phyloP scores from a whole-genome alignment of 2,329 filamentous ascomycete genomes.

The Nothomitra cinnamomea region DNA sequence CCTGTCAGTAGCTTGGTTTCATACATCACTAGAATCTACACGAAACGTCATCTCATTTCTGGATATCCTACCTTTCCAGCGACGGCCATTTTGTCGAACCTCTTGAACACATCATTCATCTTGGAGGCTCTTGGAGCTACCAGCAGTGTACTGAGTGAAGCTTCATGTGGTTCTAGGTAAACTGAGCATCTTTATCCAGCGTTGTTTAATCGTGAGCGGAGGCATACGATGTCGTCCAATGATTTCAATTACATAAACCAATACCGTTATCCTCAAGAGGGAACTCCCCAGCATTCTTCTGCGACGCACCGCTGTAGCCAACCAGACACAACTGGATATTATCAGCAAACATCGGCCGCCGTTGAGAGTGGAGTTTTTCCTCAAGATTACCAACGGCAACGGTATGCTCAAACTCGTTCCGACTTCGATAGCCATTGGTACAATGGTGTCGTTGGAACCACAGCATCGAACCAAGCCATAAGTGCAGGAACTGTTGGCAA shows the following conservation, averaged over 20 bases:
- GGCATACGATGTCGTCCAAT: neutral
- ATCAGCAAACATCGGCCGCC: neutral
- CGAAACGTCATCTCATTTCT: no score
- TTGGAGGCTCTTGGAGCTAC: no score
- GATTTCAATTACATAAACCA: neutral
- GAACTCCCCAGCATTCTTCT: neutral
- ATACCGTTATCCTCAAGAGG: neutral
- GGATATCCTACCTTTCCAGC: no score
- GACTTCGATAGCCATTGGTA: neutral
- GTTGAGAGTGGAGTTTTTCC: neutral
- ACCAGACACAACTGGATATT: neutral
- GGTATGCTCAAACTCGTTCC: neutral
- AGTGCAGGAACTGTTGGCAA: neutral
- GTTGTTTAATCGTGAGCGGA: no score
- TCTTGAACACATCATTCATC: no score
- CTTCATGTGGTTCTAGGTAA: neutral
- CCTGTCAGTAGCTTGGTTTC: no score
- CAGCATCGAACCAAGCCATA: neutral
- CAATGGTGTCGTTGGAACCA: neutral
- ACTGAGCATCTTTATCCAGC: neutral
- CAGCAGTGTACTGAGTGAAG: no score
- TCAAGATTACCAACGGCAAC: neutral
- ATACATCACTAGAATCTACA: no score
- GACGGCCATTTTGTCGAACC: no score
- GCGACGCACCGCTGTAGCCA: neutral